Base-by-base conservation (phyloP, 306 rosid species). In the apple (Malus domestica) region DNA sequence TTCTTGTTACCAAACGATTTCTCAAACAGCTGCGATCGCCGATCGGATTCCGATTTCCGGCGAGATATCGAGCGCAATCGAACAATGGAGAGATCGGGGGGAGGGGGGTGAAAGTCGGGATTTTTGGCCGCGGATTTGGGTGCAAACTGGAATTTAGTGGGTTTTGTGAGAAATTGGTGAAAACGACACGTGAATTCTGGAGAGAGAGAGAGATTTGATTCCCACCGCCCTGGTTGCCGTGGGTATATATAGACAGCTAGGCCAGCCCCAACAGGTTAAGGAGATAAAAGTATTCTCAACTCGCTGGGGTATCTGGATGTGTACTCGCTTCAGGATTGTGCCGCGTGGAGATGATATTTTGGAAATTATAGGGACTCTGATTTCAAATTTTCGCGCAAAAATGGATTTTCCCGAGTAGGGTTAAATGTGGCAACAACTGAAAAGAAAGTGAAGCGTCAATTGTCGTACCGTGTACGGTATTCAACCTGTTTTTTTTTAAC, bases 1-100 rank as follows among this genome's bases (percentile, higher is more conserved):
- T 73, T 83, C 80, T 76, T 85, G 54, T 79, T 59, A 16, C 27
- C 46, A 10, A 16, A 54, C 63, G 62, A 69, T 52, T 30, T 69
- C 63, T 72, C 76, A 72, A 72, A 58, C 67, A 72, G 25, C 54
- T 54, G 19, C 46, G 14, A 64, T 30, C 30, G 46, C 5, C 5
- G 5, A 55, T 35, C 51, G 12, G 46, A 32, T 52, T 71, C 27
- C 74, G 44, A 20, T 52, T 71, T 23, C 51, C 75, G 33, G 63
- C 12, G 6, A 49, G 52, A 32, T 42, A 8, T 15, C 68, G n/a
- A 46, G 7, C 54, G 54, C 54, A 46, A 46, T 11, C 65, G 18
- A 18, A 27, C 68, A 30, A 44, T 35, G 70, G 8, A 60, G 8
- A n/a, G 54, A 67, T 60, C 57, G 57, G 18, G 46, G 42, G 27